These are phyloP conservation scores for Staphylotrichum tortipilum DNA, from an alignment of 495 filamentous ascomycete genomes.

Conservation along the genomic window DNA sequence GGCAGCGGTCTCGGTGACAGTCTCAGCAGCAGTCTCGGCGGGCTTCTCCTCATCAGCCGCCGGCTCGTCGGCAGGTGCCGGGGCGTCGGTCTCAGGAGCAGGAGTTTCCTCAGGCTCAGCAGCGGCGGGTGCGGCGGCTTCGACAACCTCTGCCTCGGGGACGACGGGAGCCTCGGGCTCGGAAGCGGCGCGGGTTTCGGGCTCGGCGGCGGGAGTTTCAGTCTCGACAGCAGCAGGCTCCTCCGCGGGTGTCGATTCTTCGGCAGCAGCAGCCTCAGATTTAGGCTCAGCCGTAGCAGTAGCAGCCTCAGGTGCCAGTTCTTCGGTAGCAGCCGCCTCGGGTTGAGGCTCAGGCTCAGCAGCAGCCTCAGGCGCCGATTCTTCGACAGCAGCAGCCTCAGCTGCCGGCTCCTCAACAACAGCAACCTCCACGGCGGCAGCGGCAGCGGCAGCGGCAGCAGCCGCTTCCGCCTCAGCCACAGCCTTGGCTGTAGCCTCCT, in stretches of 20 bases:
- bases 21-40: not conserved
- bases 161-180: not conserved
- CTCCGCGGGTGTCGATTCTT: slow-evolving; percentile 5
- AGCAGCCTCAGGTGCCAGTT: not conserved
- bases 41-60: not conserved
- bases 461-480: slow-evolving; percentile 1
- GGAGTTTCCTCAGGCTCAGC: not conserved
- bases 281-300: slow-evolving; percentile 10
- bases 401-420: slow-evolving; percentile 1
- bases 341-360: too few species aligned
- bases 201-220: not conserved
- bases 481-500: not conserved
- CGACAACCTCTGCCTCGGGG: not conserved
- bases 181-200: too few species aligned
- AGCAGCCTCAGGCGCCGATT: too few species aligned
- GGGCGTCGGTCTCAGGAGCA: not conserved
- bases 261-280: slow-evolving; percentile 3
- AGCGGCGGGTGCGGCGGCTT: not conserved
- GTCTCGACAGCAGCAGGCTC: not conserved
- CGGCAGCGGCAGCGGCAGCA: slow-evolving; percentile 6
- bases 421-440: slow-evolving; percentile 7
- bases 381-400: not conserved
- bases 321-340: not conserved
- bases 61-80: not conserved
- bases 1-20: not conserved